Conservation (phyloP, 305 asterid genomes). For the Caryopteris hybrid region DNA sequence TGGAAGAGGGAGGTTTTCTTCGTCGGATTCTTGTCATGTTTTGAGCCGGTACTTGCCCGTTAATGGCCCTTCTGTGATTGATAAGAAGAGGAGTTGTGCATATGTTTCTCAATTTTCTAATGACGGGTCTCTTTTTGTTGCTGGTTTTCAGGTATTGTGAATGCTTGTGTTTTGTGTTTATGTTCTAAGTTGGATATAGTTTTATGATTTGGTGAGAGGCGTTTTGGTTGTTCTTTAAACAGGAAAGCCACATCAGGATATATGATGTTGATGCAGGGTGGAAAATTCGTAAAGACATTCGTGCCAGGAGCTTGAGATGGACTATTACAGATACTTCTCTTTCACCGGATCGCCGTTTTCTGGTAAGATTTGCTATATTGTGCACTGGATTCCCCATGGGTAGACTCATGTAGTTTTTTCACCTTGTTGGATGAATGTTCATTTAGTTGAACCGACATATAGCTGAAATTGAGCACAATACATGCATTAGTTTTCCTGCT, state of each 20-base stretch:
- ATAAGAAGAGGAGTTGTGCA: constrained; percentile 59
- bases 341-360: constrained; percentile 73
- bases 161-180: not conserved
- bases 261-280: constrained; percentile 67
- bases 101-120: constrained; percentile 84
- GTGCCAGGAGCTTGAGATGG: constrained; percentile 70
- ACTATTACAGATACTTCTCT: constrained; percentile 75
- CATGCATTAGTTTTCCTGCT: not conserved
- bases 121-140: constrained; percentile 87
- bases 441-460: not conserved
- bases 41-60: constrained; percentile 72
- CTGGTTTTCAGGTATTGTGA: constrained; percentile 82
- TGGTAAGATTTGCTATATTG: constrained; percentile 45
- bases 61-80: constrained; percentile 52
- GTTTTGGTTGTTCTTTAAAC: constrained; percentile 5
- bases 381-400: not conserved
- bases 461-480: not conserved
- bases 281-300: constrained; percentile 70
- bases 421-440: not conserved
- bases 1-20: constrained; percentile 81
- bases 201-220: not conserved
- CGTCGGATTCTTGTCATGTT: constrained; percentile 76
- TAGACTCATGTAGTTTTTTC: not conserved
- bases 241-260: constrained; percentile 72
- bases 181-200: not conserved